A percentile compares a stretch with the other conserved stretches of the same genome.
These are phyloP conservation scores for Daedaleopsis sinensis DNA, from an alignment of 768 basidiomycete species.

Conservation along the genomic window DNA sequence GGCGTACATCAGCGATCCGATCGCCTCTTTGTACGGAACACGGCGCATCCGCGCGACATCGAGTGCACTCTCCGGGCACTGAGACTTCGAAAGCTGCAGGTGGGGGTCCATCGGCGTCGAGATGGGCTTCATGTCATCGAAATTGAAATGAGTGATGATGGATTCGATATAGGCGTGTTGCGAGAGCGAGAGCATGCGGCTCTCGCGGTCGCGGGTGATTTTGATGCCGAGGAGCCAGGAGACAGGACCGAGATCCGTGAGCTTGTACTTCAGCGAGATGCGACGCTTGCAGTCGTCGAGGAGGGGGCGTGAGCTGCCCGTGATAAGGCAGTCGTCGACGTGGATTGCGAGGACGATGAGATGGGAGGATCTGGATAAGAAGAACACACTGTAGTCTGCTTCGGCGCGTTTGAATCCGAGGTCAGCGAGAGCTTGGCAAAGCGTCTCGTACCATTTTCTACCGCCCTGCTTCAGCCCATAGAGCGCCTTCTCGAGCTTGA, in stretches of 20 bases:
- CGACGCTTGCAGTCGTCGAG: not conserved
- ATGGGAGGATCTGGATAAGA: not conserved
- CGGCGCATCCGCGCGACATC: slow-evolving; percentile 13
- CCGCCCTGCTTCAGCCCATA: slow-evolving; percentile 43
- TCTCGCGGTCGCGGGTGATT: slow-evolving; percentile 16
- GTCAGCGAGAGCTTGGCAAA: slow-evolving; percentile 5
- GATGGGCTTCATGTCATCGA: slow-evolving; percentile 5
- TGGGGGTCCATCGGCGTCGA: slow-evolving; percentile 28
- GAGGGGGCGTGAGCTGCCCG: not conserved
- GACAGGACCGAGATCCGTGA: slow-evolving; percentile 23
- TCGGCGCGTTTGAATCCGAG: slow-evolving; percentile 7
- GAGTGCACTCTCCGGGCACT: not conserved
- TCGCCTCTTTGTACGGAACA: slow-evolving; percentile 22
- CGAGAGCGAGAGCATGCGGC: slow-evolving; percentile 16
- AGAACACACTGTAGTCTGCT: slow-evolving; percentile 6
- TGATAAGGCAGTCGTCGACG: slow-evolving; percentile 20
- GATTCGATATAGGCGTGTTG: slow-evolving; percentile 19
- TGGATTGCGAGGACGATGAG: slow-evolving; percentile 11
- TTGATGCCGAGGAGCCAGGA: slow-evolving; percentile 29
- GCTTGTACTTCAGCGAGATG: slow-evolving; percentile 1
- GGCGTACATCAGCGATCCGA: slow-evolving; percentile 31
- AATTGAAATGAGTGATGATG: not conserved
- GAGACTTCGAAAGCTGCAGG: slow-evolving; percentile 11
- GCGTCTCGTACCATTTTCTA: slow-evolving; percentile 35
- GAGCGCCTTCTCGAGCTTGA: slow-evolving; percentile 32